Evolutionary conservation across 2,329 filamentous ascomycete genomes (phyloP).

Genomic region (Cladophialophora exuberans): DNA sequence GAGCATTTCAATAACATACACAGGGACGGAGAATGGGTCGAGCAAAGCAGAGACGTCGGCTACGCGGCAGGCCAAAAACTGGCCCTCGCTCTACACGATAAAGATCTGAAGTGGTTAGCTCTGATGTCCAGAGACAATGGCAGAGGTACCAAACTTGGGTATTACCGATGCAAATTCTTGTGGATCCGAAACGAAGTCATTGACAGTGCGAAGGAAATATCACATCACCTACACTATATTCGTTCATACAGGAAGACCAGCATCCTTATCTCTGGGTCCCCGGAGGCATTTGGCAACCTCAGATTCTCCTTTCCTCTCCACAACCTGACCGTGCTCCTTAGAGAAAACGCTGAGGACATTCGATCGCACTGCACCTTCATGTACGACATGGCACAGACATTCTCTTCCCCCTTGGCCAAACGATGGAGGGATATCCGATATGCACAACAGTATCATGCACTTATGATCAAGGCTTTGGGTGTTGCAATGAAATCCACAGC

Average conservation of each 20-base stretch:
- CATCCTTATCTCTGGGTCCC: too few species aligned
- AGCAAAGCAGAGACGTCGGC: conserved; percentile 1
- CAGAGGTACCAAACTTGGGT: not conserved
- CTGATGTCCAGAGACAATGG: not conserved
- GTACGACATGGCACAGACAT: too few species aligned
- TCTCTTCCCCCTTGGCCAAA: too few species aligned
- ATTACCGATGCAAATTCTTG: not conserved
- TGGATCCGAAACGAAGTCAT: not conserved
- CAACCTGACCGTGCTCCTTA: too few species aligned
- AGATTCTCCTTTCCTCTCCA: too few species aligned
- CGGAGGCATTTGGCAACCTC: too few species aligned
- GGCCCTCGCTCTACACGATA: not conserved
- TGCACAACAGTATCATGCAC: too few species aligned
- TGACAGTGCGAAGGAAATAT: not conserved
- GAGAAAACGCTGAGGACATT: too few species aligned
- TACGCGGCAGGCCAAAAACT: not conserved
- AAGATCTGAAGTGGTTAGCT: not conserved
- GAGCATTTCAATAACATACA: not conserved
- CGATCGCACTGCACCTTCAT: too few species aligned
- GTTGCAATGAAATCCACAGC: too few species aligned
- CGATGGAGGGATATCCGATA: too few species aligned
- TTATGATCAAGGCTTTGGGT: too few species aligned
- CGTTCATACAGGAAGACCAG: conserved; percentile 1
- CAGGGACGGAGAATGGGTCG: not conserved
- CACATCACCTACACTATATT: not conserved